phyloP scores from a whole-genome alignment of 805 yeast genomes.

The Metschnikowia lochheadii region DNA sequence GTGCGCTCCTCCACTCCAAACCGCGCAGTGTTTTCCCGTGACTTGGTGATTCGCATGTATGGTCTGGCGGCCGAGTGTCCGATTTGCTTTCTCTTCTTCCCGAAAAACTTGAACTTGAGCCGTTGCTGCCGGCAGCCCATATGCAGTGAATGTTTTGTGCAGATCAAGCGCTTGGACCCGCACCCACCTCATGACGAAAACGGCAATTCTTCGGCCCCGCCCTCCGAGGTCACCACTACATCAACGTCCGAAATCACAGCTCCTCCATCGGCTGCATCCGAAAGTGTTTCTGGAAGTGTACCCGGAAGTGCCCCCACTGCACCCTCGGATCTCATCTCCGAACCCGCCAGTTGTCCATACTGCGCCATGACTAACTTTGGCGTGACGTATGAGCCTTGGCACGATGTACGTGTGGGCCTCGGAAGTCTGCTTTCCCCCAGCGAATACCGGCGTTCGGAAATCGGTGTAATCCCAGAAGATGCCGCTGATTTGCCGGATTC shows the following conservation, averaged over 20 bases:
- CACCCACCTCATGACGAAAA: constrained; percentile 78
- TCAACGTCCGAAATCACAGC: too few relatives aligned
- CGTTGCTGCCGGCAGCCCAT: constrained; percentile 91
- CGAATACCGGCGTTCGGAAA: constrained; percentile 21
- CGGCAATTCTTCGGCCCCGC: constrained; percentile 9
- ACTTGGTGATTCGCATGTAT: constrained; percentile 58
- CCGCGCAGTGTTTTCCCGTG: constrained; percentile 33
- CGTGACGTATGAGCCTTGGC: constrained; percentile 69
- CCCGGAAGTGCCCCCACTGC: constrained; percentile 23
- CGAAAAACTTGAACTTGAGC: constrained; percentile 69
- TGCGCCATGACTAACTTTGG: constrained; percentile 88
- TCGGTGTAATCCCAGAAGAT: constrained; percentile 9
- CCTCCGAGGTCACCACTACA: too few relatives aligned
- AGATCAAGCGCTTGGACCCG: constrained; percentile 85
- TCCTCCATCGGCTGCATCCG: too few relatives aligned
- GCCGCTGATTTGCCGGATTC: constrained; percentile 5
- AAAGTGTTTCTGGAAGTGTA: too few relatives aligned
- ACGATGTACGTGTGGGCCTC: constrained; percentile 50
- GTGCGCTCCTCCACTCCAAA: constrained; percentile 11
- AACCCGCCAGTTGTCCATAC: constrained; percentile 88
- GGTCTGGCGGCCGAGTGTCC: constrained; percentile 80
- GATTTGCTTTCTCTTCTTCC: constrained; percentile 85
- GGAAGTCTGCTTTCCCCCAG: constrained; percentile 50
- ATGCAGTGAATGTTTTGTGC: constrained; percentile 96
- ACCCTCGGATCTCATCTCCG: constrained; percentile 71